Percentiles rank a stretch among this genome's conserved stretches.
phyloP scores from a whole-genome alignment of 192 early-diverging fungal species.

The Gigaspora rosea region DNA sequence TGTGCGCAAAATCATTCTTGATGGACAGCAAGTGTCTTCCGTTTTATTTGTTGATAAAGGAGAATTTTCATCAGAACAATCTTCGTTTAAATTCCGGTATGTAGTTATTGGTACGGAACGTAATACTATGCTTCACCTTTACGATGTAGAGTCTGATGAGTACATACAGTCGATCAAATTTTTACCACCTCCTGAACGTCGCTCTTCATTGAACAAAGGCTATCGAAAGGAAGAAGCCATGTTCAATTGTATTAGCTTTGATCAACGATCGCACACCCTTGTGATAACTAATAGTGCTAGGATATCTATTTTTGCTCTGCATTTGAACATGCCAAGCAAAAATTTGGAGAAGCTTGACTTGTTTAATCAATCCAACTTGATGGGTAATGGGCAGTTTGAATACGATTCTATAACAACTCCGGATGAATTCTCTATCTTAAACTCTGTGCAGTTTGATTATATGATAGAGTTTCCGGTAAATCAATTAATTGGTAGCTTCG shows the following conservation, averaged over 20 bases:
- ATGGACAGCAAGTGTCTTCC: conserved; percentile 36
- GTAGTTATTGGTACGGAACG: conserved; percentile 45
- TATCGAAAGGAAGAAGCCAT: conserved; percentile 39
- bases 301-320: conserved; percentile 45
- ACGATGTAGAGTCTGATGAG: conserved; percentile 30
- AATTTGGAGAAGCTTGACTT: conserved; percentile 9
- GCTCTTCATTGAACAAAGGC: conserved; percentile 40
- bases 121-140: conserved; percentile 44
- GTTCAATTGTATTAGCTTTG: conserved; percentile 53
- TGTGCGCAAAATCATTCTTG: conserved; percentile 39
- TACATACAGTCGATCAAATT: conserved; percentile 43
- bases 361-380: not conserved
- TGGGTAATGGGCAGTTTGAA: conserved; percentile 16
- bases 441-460: conserved; percentile 43
- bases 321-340: conserved; percentile 13
- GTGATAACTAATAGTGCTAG: conserved; percentile 49
- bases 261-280: conserved; percentile 38
- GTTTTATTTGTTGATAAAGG: conserved; percentile 29
- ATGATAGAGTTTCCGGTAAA: conserved; percentile 50
- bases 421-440: not conserved
- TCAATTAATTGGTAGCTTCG: conserved; percentile 46
- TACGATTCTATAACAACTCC: conserved; percentile 31
- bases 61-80: conserved; percentile 35
- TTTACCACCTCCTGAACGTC: conserved; percentile 43
- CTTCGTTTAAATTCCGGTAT: conserved; percentile 39